Evolutionary conservation across 208 protist species (phyloP).

Genomic region (Spongospora subterranea): DNA sequence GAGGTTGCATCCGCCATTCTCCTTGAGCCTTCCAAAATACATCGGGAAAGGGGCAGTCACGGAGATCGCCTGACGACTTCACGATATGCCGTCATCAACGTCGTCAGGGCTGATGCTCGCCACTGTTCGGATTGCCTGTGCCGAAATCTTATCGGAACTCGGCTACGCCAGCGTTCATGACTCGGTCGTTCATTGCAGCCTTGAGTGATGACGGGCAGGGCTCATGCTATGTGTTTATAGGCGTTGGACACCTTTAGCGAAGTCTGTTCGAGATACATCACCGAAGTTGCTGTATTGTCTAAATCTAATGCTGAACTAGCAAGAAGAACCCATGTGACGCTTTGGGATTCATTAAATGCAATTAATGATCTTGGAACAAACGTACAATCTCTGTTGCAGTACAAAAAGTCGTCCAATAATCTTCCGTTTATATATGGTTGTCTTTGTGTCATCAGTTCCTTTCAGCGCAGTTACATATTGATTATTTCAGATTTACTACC

Average conservation of each 20-base stretch:
- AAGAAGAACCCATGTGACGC: neutral
- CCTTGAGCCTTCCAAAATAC: too few species aligned
- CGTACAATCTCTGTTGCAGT: neutral
- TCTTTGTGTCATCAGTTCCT: neutral
- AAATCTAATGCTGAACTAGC: constrained; percentile 45
- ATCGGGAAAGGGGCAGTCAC: too few species aligned
- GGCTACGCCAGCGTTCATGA: neutral
- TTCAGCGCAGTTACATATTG: neutral
- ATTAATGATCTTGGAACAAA: neutral
- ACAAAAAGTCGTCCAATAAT: neutral
- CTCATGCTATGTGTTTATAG: neutral
- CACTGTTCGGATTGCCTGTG: neutral
- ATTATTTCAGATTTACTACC: neutral
- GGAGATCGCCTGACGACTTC: too few species aligned
- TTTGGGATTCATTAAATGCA: constrained; percentile 6
- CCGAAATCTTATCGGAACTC: neutral
- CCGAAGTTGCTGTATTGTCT: neutral
- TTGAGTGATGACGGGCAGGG: neutral
- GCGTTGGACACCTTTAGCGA: constrained; percentile 40
- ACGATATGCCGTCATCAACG: too few species aligned
- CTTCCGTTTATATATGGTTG: constrained; percentile 26
- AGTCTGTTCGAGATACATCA: neutral
- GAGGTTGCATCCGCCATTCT: too few species aligned
- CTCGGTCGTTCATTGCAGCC: neutral
- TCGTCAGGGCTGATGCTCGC: constrained; percentile 24